Base-by-base conservation (phyloP, 129 eudicot genomes). In the Artemisia annua region DNA sequence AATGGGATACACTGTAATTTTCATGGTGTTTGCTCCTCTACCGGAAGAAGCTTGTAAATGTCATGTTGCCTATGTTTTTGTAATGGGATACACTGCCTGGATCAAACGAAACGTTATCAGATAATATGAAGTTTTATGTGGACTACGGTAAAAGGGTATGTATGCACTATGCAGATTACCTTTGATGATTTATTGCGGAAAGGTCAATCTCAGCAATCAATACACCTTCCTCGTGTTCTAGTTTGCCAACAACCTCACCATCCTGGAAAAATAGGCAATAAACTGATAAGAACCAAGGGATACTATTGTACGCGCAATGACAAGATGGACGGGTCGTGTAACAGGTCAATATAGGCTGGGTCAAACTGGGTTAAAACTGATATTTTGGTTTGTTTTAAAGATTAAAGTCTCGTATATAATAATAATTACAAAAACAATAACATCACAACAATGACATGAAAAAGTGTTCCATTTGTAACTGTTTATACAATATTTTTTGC, bases 71-170 rank as follows among this genome's bases (percentile, higher is more conserved):
- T 24, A 8, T 26, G 26, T n/a, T 5, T 68, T 22, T 68, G 73
- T 68, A 26, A 51, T 9, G 28, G n/a, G 59, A 50, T 26, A 26
- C 39, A 22, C 72, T 15, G 43, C 44, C 72, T 67, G 72, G 35
- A 48, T 48, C 72, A 68, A 8, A 68, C 50, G 60, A 50, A 50
- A 50, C 24, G 13, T 51, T 14, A 7, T 6, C n/a, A 28, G 58
- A 50, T 43, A 68, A 28, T 3, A 26, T 30, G 3, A 12, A 54
- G 12, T 12, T 54, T 13, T 35, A 69, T 32, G 50, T 16, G 51
- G 8, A 30, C 14, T 14, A 69, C 30, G 18, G 17, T 54, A 11
- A 69, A 54, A 69, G 20, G 53, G 48, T 30, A 18, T 30, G 51
- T n/a, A n/a, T n/a, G n/a, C n/a, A n/a, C n/a, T 63, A 53, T 30